Evolutionary conservation across 768 basidiomycete species (phyloP).

Genomic region (Leccinum pellstonianum): DNA sequence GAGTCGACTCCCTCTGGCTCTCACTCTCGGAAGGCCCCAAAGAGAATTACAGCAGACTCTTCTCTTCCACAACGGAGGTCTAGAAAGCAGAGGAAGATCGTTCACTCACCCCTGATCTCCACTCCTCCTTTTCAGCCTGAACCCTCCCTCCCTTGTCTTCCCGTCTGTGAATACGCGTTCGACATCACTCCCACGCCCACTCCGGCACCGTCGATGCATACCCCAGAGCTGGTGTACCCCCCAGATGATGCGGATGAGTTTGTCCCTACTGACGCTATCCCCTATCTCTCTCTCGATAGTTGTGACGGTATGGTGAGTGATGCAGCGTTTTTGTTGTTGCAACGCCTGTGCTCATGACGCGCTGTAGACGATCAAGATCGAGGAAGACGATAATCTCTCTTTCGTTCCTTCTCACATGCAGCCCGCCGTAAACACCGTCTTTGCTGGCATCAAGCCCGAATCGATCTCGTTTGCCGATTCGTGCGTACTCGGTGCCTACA

Average conservation of each 20-base stretch:
- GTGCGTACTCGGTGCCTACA: constrained; percentile 24
- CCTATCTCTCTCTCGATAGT: constrained; percentile 32
- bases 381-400: background rate
- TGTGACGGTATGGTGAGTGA: constrained; percentile 21
- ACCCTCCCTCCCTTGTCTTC: constrained; percentile 1
- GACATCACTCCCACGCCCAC: constrained; percentile 5
- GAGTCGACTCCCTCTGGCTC: background rate
- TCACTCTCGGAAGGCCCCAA: constrained; percentile 2
- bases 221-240: constrained; percentile 23
- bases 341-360: constrained; percentile 9
- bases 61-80: constrained; percentile 6
- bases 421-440: constrained; percentile 22
- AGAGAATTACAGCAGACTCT: constrained; percentile 8
- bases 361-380: constrained; percentile 9
- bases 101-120: background rate
- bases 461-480: constrained; percentile 28
- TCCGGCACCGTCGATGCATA: background rate
- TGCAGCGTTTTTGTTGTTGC: background rate
- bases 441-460: constrained; percentile 33
- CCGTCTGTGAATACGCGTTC: background rate
- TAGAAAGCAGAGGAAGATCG: constrained; percentile 5
- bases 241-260: constrained; percentile 20
- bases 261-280: constrained; percentile 37
- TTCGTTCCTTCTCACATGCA: constrained; percentile 23
- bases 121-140: constrained; percentile 1